A percentile compares a stretch with the other conserved stretches of the same genome.
Evolutionary conservation across 768 basidiomycete genomes (phyloP).

Genomic region (Boletus reticuloceps): DNA sequence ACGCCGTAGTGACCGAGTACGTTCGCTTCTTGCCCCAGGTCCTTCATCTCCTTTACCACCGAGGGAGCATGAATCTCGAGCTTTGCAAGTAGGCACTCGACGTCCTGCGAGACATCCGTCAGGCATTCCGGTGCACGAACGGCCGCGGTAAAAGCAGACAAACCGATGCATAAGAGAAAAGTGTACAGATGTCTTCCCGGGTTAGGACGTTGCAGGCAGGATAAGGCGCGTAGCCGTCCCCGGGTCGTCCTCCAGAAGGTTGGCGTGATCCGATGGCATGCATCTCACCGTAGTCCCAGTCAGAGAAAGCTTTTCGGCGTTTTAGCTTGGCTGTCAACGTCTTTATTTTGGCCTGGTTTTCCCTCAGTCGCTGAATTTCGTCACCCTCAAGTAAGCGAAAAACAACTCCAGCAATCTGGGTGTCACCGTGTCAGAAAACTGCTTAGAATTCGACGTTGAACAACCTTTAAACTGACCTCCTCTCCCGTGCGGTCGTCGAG

Average conservation of each 20-base stretch:
- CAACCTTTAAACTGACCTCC: too few relatives aligned
- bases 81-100: not conserved
- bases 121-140: not conserved
- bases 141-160: not conserved
- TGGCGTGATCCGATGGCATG: not conserved
- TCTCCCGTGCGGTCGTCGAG: too few relatives aligned
- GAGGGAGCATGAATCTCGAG: not conserved
- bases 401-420: not conserved
- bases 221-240: not conserved
- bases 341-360: slow-evolving; percentile 2
- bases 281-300: not conserved
- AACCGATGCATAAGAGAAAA: not conserved
- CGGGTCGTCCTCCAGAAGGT: not conserved
- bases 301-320: not conserved
- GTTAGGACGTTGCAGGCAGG: not conserved
- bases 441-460: too few relatives aligned
- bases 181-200: not conserved
- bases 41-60: not conserved
- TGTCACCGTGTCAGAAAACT: too few relatives aligned
- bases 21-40: not conserved
- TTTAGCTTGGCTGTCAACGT: not conserved
- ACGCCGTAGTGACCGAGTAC: not conserved
- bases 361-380: not conserved
- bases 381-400: not conserved
- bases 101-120: not conserved